Evolutionary conservation across 106 monocot species (phyloP), one percentile per base, ranked within the genome.

Genomic region (Vanilla planifolia): DNA sequence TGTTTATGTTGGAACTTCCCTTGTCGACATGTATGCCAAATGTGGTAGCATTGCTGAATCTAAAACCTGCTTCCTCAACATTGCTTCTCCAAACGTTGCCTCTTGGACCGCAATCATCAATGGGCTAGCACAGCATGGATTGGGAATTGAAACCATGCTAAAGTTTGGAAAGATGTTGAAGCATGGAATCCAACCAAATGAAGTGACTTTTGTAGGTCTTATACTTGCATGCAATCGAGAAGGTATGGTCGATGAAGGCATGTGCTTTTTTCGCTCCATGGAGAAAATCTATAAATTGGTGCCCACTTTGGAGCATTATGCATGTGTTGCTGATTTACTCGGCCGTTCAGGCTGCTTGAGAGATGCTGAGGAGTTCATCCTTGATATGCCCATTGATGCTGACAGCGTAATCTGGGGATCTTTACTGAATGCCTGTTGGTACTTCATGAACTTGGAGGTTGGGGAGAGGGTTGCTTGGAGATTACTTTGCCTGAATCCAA

Each of bases 11-110:
- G 77, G 77, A 20, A 77, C 77, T 27, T 60, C 77, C 46, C 71
- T 77, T 22, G 65, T 70, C 1, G 76, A 76, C 32, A 70, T 76
- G 71, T 77, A 77, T 53, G 65, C 66, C n/a, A 77, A 71, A 71
- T 71, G 77, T 48, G 71, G 66, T 2, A 71, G 56, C 65, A 62
- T 77, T 11, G 42, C 33, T 10, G 67, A 71, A 29, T 53, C 71
- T 8, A 44, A 61, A 52, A 9, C 48, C 23, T 65, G 65, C 37
- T 71, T 71, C 26, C 33, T 8, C 23, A 4, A 5, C 28, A 71
- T 77, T 24, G 20, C 24, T 30, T 77, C 62, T 0, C 77, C 77
- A 5, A 77, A 77, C 26, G 62, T 77, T 15, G 67, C 77, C 15
- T 77, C 77, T 7, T 77, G 77, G 77, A 77, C 65, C 8, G 70